Evolutionary conservation across 208 protist genomes (phyloP).

Genomic region (Wallacemonas sp.): DNA sequence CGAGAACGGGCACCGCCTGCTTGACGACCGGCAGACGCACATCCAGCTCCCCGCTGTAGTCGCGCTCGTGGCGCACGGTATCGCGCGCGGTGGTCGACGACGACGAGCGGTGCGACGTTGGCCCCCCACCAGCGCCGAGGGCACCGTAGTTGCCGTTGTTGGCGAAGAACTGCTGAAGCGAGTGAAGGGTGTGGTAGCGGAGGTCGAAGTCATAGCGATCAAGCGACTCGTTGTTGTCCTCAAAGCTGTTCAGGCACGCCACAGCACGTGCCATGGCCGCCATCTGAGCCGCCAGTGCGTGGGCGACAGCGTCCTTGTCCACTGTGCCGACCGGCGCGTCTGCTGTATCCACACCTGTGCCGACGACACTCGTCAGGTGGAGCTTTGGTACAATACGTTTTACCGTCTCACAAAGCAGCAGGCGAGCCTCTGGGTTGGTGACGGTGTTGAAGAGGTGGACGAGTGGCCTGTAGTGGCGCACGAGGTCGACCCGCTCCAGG

Average conservation of each 20-base stretch:
- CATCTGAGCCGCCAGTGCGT: constrained; percentile 31
- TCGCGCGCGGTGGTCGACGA: too few relatives aligned
- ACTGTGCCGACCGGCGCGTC: not conserved
- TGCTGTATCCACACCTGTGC: not conserved
- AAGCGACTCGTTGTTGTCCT: constrained; percentile 35
- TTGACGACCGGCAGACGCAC: constrained; percentile 60
- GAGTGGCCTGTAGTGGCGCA: constrained; percentile 60
- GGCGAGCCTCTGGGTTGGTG: constrained; percentile 64
- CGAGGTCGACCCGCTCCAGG: constrained; percentile 19
- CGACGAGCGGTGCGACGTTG: too few relatives aligned
- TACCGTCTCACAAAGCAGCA: constrained; percentile 50
- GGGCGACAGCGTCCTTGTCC: not conserved
- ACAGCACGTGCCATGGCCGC: constrained; percentile 61
- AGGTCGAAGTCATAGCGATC: constrained; percentile 87
- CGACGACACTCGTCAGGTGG: not conserved
- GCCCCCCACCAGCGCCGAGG: not conserved
- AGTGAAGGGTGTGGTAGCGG: constrained; percentile 82
- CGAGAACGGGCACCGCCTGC: constrained; percentile 43
- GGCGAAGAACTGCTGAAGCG: constrained; percentile 74
- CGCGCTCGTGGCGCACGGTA: constrained; percentile 46
- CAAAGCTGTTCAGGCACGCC: constrained; percentile 76
- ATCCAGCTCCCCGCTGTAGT: constrained; percentile 64
- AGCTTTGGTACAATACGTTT: constrained; percentile 31
- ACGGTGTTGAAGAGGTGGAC: constrained; percentile 80
- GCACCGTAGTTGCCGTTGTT: constrained; percentile 68